Base-by-base conservation (phyloP, 2,329 filamentous ascomycete species). In the Hymenoscyphus scutula region DNA sequence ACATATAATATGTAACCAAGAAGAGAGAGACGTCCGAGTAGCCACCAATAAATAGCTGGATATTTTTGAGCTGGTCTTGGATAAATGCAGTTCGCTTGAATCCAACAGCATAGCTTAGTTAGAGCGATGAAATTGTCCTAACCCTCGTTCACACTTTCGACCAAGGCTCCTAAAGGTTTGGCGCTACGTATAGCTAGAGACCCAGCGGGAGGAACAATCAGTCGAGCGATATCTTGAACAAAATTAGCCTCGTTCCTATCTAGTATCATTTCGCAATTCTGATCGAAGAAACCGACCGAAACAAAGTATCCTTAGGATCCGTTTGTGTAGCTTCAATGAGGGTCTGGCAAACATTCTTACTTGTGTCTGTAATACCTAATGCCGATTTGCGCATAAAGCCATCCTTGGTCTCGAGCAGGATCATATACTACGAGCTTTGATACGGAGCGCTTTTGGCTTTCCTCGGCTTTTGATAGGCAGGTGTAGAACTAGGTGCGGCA, bases 401-500 rank as follows among this genome's bases (percentile, higher is more conserved):
- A 30, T 77, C 76, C 62, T 78, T 78, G 19, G 72, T 76, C 34
- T 65, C 68, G 60, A 81, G 78, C 1, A 77, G 54, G 15, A 60
- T 70, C 64, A 68, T 58, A 65, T 80, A 81, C 23, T 71, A 72
- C 55, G 69, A 61, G 67, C 77, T 68, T 64, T 67, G 55, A 60
- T 79, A 79, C n/a, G 64, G 72, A 1, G 73, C 68, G 67, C 71
- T 77, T 70, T 77, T 79, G 68, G 71, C 73, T 60, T 76, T 76
- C 54, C 74, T 73, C 62, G 70, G 73, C 71, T 69, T 76, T 68
- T 77, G 70, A 69, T 78, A 75, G 65, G 75, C 78, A 13, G 76
- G 70, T 27, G 74, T 77, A 41, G 37, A 41, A 15, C 37, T 41
- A 17, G 17, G 38, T 5, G 38, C 38, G 32, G 56, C 54, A 64